Evolutionary conservation across 1,284 basidiomycete genomes (phyloP), one percentile per base, ranked within the genome.

Genomic region (Melampsora americana): DNA sequence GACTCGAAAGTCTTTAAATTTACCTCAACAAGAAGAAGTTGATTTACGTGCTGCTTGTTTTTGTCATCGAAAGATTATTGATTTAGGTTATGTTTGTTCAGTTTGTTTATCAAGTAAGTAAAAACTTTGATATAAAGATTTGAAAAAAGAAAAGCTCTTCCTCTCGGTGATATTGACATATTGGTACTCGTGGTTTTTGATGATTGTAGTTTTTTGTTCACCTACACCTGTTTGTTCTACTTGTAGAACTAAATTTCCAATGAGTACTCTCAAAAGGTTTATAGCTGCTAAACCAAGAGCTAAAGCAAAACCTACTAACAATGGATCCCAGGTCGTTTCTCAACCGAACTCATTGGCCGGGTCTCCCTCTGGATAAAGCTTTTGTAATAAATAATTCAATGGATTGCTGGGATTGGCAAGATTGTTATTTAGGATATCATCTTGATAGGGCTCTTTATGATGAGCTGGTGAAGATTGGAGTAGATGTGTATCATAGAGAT

Each of bases 21-120:
- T 92, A 39, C 95, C 96, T 0, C 93, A 91, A 0, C 92, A 95
- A 83, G 95, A 98, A 81, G 91, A 90, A 79, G 90, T 98, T 77
- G 96, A 99, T 82, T 95, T 99, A 82, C 87, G 96, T 35, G 96
- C 96, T 0, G 95, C 95, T 6, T 99, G 96, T 83, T 99, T 99
- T 85, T 99, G 96, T 83, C 96, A 99, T 84, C 94, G 97, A 81
- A 90, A 90, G 70, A 95, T 97, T 64, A 89, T 99, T 50, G 95
- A 99, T 81, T 88, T 99, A 69, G 96, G 95, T 48, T 99, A 95
- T 81, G 94, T 99, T 30, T 99, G 96, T 83, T 95, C 93, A 23
- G 93, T 97, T 46, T 97, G 94, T 82, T 84, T 97, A 59, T 95
- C 92, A 64, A 96, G 93, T 95, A 80, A 78, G 90, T 87, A 30